Conservation (phyloP, 2,329 filamentous ascomycete genomes). For the Cladosporium phlei region DNA sequence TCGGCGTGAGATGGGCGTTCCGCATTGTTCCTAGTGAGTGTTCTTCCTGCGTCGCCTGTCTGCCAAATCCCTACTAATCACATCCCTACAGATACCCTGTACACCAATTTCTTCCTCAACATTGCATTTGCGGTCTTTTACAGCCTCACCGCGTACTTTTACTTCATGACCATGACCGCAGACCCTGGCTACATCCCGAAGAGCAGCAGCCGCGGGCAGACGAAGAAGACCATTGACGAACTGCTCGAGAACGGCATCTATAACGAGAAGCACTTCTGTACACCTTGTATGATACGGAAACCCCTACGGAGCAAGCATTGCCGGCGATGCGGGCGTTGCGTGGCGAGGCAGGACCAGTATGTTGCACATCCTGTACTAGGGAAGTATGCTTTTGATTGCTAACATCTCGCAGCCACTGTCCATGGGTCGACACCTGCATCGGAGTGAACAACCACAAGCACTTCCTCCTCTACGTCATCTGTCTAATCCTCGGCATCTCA, state of each 20-base stretch:
- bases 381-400: slow-evolving; percentile 16
- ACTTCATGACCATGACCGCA: slow-evolving; percentile 74
- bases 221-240: slow-evolving; percentile 83
- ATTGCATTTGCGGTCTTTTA: slow-evolving; percentile 64
- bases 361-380: too few relatives aligned
- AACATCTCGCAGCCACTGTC: slow-evolving; percentile 68
- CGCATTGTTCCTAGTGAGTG: slow-evolving; percentile 65
- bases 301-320: slow-evolving; percentile 95
- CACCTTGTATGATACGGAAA: slow-evolving; percentile 88
- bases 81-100: slow-evolving; percentile 55
- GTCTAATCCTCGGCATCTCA: slow-evolving; percentile 69
- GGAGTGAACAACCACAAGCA: slow-evolving; percentile 94
- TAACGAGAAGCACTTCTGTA: slow-evolving; percentile 90
- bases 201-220: slow-evolving; percentile 79
- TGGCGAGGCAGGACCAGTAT: slow-evolving; percentile 95
- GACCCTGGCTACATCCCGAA: slow-evolving; percentile 95
- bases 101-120: slow-evolving; percentile 68
- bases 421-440: slow-evolving; percentile 96
- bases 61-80: slow-evolving; percentile 11
- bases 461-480: slow-evolving; percentile 85
- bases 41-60: not conserved
- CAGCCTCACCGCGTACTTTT: slow-evolving; percentile 75
- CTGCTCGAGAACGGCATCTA: slow-evolving; percentile 81
- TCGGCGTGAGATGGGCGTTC: slow-evolving; percentile 70
- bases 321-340: slow-evolving; percentile 81